Conservation (phyloP, 2,329 filamentous ascomycete genomes). For the Tolypocladium ovalisporum region DNA sequence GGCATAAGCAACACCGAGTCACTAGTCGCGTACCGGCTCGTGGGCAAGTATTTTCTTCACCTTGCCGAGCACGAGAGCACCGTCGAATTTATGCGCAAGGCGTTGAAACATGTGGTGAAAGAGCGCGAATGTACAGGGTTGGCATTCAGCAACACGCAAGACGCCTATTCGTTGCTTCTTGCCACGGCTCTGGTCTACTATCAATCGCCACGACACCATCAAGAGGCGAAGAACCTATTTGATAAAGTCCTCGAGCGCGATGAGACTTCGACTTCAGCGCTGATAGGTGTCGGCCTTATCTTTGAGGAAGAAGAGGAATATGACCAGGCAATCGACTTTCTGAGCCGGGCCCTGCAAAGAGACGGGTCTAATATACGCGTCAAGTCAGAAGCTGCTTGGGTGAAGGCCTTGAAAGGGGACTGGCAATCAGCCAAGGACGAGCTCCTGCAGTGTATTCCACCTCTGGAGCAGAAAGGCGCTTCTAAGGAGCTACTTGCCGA, state of each 20-base stretch:
- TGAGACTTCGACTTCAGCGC: constrained; percentile 62
- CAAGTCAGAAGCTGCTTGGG: constrained; percentile 83
- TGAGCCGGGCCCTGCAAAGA: constrained; percentile 62
- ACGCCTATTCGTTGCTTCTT: constrained; percentile 66
- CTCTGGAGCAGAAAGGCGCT: constrained; percentile 51
- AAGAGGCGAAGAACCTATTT: constrained; percentile 79
- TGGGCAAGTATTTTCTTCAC: constrained; percentile 72
- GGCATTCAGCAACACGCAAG: constrained; percentile 55
- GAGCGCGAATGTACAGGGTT: constrained; percentile 60
- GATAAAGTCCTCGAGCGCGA: constrained; percentile 70
- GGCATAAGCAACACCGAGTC: constrained; percentile 60
- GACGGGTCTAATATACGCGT: constrained; percentile 69
- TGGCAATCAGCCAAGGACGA: constrained; percentile 56
- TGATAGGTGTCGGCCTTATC: constrained; percentile 85
- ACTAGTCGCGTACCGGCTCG: constrained; percentile 69
- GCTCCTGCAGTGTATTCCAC: constrained; percentile 57
- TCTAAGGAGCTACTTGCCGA: constrained; percentile 67
- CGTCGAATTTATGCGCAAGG: constrained; percentile 70
- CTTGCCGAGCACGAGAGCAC: constrained; percentile 78
- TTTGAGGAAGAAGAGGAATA: constrained; percentile 91
- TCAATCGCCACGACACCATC: constrained; percentile 80
- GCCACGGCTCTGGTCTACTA: constrained; percentile 85
- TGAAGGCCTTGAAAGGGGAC: constrained; percentile 73
- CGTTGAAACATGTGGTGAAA: constrained; percentile 46
- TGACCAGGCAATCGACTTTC: constrained; percentile 66